phyloP scores from a whole-genome alignment of 371 early-diverging fungal species.

The Haplosporangium sp. region DNA sequence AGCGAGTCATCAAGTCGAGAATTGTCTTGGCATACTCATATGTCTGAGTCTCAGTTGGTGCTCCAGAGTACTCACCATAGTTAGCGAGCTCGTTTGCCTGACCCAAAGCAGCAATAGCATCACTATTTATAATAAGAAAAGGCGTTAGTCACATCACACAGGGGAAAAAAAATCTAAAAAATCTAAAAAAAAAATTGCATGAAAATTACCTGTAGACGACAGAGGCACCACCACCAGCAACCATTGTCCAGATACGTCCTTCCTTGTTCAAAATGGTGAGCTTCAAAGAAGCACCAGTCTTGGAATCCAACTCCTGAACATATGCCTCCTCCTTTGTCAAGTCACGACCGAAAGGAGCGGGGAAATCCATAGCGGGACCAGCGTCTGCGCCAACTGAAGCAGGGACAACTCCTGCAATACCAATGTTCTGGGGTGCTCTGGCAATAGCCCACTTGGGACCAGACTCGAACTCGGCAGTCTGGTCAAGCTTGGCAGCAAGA shows the following conservation, averaged over 20 bases:
- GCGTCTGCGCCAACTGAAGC: slow-evolving; percentile 61
- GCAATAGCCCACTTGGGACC: slow-evolving; percentile 92
- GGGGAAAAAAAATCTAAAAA: background rate
- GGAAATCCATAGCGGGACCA: slow-evolving; percentile 96
- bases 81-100: slow-evolving; percentile 96
- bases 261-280: slow-evolving; percentile 94
- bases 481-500: slow-evolving; percentile 98
- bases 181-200: background rate
- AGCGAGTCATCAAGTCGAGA: slow-evolving; percentile 97
- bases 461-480: slow-evolving; percentile 97
- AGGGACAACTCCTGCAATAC: slow-evolving; percentile 42
- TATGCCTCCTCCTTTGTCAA: slow-evolving; percentile 96
- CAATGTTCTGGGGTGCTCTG: slow-evolving; percentile 73
- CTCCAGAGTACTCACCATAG: slow-evolving; percentile 99
- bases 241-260: slow-evolving; percentile 99
- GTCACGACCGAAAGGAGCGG: slow-evolving; percentile 98
- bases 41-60: slow-evolving; percentile 97
- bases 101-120: slow-evolving; percentile 97
- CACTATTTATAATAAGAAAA: slow-evolving; percentile 59
- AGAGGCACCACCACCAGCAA: slow-evolving; percentile 98
- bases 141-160: background rate
- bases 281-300: slow-evolving; percentile 98
- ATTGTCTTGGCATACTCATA: slow-evolving; percentile 99
- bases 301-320: slow-evolving; percentile 96
- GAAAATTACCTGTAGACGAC: slow-evolving; percentile 83